Base-by-base conservation (phyloP, 1,284 basidiomycete species). In the Irpex rosettiformis region DNA sequence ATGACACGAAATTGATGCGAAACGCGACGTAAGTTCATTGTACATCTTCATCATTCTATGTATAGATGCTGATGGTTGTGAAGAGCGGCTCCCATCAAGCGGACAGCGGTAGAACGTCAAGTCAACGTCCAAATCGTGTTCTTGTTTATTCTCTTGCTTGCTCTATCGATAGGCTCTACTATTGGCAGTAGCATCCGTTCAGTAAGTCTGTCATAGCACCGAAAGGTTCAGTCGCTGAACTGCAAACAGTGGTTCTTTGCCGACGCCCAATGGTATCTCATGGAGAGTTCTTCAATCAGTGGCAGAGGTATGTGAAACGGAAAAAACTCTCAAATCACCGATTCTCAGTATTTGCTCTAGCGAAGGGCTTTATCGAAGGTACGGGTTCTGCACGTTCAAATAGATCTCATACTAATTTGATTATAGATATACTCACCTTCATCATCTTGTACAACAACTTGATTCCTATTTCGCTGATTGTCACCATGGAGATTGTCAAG, bases 401-500 rank as follows among this genome's bases (percentile, higher is more conserved):
- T 8, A 48, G 52, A 27, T 52, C 48, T 27, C 11, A 4, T 28
- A 27, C 8, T 30, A 4, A 42, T 22, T 48, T 8, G 42, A 24
- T 29, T 53, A 37, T 66, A 89, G 96, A 98, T 72, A 94, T 99
- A 61, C 80, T 99, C 51, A 99, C 97, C 1, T 99, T 98, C 77
- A 94, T 99, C 75, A 98, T 99, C 72, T 83, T 98, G 42, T 98
- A 98, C 81, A 99, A 98, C 81, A 99, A 99, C 76, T 80, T 99
- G 66, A 98, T 99, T 64, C 97, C 97, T 5, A 99, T 99, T 70
- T 99, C 96, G 61, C 87, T 99, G 65, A 97, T 99, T 70, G 96
- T 99, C 68, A 98, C 97, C 1, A 98, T 99, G 90, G 97, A 99
- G 76, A 91, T 99, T 27, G 97, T 99, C 79, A 98, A 98, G 73